Evolutionary conservation across 2,329 filamentous ascomycete genomes (phyloP), one percentile per base, ranked within the genome.

Genomic region (Fusarium pininemorale): DNA sequence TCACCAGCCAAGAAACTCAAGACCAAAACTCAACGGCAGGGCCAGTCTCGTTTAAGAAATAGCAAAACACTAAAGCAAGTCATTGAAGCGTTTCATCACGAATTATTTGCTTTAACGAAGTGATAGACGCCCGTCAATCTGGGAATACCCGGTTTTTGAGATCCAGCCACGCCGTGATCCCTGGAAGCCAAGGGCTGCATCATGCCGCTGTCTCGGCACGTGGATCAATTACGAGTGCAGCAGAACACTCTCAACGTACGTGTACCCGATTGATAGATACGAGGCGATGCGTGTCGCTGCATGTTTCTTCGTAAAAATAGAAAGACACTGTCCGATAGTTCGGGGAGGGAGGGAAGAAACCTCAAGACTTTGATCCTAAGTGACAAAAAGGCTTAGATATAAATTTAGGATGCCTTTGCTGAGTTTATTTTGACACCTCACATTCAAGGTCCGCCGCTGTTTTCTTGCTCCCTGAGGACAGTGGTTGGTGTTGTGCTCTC

Each of bases 61-160:
- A 28, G 35, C 10, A 48, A 48, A 55, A 70, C 37, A 51, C 59
- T 70, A 70, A 42, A 50, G 47, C 42, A 66, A 28, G 45, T 56
- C 41, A 57, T 58, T 15, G 5, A 28, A 38, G 41, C 1, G 67
- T 70, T 70, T 70, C 66, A 60, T 59, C n/a, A 32, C 44, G 12
- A 38, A 28, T 70, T 66, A n/a, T 59, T 48, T 65, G 67, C 45
- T 47, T 26, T 41, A 26, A 32, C 44, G 30, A 62, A 28, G n/a
- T n/a, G 28, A 42, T 28, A 11, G n/a, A 15, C 35, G 20, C n/a
- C n/a, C 35, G 22, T 41, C 35, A 30, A 38, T 47, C 48, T 47
- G 53, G n/a, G 24, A 44, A 63, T 55, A 48, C 41, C 42, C 26
- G 55, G 30, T 47, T 63, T 35, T 42, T 22, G 47, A 38, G 54